Evolutionary conservation across 192 early-diverging fungal genomes (phyloP), one percentile per base, ranked within the genome.

Genomic region (Chytriomyces confervae): DNA sequence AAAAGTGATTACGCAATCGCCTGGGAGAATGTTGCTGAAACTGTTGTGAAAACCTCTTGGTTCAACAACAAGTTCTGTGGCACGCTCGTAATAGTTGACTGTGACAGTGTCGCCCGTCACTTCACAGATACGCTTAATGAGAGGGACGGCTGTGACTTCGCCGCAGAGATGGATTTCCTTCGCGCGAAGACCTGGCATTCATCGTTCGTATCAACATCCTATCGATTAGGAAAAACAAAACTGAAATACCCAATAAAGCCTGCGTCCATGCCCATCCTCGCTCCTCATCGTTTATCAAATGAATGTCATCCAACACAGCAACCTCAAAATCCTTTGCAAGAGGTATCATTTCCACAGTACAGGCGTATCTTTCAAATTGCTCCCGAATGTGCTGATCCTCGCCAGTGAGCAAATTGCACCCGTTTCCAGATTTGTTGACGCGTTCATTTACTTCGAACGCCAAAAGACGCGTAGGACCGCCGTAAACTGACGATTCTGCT

Each of bases 181-280:
- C 4, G 95, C 95, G n/a, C 86, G 91, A 53, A 97, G 36, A 4
- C 36, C 36, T 36, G 36, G 36, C 36, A 36, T 36, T 36, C 36
- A 36, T 36, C 36, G 36, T 36, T 36, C 36, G 36, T 36, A 36
- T 36, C 36, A 36, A 36, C 36, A 36, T 36, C 36, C 36, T 36
- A 36, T 36, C 36, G 36, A 36, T 36, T 36, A 36, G 36, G 36
- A 36, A 36, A 36, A 36, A 36, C 0, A 3, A 3, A 36, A 36
- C 36, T 36, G 4, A 36, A 36, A 2, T 50, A 4, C 85, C 89
- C 11, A 97, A 72, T 6, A 98, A 66, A 6, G 96, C 97, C 53
- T 91, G 88, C 7, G 95, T 96, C 96, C 96, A 99, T 46, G 96
- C 96, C 95, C 95, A 97, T 10, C 97, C 97, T 11, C 97, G 88